Conservation (phyloP, 2,329 filamentous ascomycete genomes). For the Penicillium sp. region DNA sequence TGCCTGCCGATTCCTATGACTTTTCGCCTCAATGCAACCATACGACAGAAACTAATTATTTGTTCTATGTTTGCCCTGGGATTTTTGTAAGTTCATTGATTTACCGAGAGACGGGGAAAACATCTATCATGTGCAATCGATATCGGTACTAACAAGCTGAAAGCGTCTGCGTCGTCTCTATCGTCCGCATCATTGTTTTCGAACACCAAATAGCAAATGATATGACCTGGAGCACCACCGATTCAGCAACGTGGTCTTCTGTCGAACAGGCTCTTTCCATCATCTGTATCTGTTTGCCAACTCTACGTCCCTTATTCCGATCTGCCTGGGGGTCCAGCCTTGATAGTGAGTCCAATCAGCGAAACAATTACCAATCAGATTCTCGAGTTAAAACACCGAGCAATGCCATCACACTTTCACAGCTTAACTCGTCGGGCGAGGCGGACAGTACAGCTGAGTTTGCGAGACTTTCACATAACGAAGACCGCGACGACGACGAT, state of each 20-base stretch:
- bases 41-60: slow-evolving; percentile 22
- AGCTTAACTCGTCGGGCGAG: not conserved
- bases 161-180: slow-evolving; percentile 24
- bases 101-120: not conserved
- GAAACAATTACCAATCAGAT: not conserved
- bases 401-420: not conserved
- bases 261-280: slow-evolving; percentile 27
- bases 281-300: slow-evolving; percentile 26
- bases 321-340: slow-evolving; percentile 9
- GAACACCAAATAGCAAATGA: slow-evolving; percentile 13
- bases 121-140: too few relatives aligned
- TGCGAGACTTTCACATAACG: not conserved
- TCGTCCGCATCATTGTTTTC: slow-evolving; percentile 23
- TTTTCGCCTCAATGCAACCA: slow-evolving; percentile 21
- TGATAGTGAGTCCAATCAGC: not conserved
- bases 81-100: slow-evolving; percentile 20
- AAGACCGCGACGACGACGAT: not conserved
- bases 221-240: slow-evolving; percentile 17
- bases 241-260: slow-evolving; percentile 24
- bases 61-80: slow-evolving; percentile 23
- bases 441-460: not conserved
- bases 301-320: slow-evolving; percentile 23
- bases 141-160: not conserved
- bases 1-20: slow-evolving; percentile 27
- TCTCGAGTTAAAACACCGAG: not conserved